Evolutionary conservation across 78 protist genomes (phyloP).

Genomic region (Dictyostelium firmibasis): DNA sequence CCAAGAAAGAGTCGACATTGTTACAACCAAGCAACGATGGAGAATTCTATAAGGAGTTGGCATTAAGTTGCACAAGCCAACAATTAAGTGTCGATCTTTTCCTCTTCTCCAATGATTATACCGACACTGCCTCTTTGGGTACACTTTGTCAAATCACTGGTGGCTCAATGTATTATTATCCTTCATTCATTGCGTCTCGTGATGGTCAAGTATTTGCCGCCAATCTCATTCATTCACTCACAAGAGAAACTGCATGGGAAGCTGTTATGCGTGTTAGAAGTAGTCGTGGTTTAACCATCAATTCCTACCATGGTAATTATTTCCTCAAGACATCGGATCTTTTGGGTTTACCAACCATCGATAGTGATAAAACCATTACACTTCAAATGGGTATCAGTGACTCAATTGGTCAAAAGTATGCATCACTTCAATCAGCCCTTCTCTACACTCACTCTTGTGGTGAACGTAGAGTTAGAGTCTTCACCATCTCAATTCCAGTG

Average conservation of each 20-base stretch:
- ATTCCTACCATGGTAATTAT: conserved; percentile 82
- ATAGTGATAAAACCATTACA: conserved; percentile 77
- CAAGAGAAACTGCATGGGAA: conserved; percentile 83
- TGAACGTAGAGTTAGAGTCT: conserved; percentile 87
- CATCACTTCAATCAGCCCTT: conserved; percentile 79
- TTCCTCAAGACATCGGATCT: conserved; percentile 79
- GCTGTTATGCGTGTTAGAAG: conserved; percentile 88
- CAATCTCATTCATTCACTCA: conserved; percentile 54
- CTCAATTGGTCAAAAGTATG: conserved; percentile 6
- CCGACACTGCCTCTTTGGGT: conserved; percentile 57
- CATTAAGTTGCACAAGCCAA: conserved; percentile 43
- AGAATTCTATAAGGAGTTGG: conserved; percentile 83
- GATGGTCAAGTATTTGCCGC: conserved; percentile 66
- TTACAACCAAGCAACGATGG: conserved; percentile 56
- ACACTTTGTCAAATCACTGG: conserved; percentile 77
- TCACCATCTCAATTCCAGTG: conserved; percentile 74
- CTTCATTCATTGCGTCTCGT: conserved; percentile 41
- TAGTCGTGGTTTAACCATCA: conserved; percentile 58
- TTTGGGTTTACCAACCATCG: conserved; percentile 79
- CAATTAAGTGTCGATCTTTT: conserved; percentile 82
- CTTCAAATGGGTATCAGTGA: conserved; percentile 70
- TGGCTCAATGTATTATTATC: conserved; percentile 82
- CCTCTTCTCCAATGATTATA: conserved; percentile 47
- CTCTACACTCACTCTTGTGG: conserved; percentile 86
- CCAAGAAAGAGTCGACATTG: conserved; percentile 54